These are phyloP conservation scores for Helotiales sp. DNA, from an alignment of 2,329 filamentous ascomycete genomes.

Conservation along the genomic window DNA sequence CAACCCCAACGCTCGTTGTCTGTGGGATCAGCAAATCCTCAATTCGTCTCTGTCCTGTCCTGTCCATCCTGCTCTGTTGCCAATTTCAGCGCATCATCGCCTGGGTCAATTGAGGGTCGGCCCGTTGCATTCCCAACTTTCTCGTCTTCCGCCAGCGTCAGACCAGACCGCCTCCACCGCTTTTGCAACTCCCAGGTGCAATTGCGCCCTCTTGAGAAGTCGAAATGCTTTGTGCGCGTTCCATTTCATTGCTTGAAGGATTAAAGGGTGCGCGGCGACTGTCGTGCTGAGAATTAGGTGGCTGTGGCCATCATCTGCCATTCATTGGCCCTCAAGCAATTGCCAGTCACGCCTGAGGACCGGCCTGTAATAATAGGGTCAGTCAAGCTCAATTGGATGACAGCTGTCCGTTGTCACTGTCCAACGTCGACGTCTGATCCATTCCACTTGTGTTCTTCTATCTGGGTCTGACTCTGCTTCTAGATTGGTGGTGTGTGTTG, in stretches of 20 bases:
- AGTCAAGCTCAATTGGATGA: conserved; percentile 39
- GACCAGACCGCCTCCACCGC: conserved; percentile 28
- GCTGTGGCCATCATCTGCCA: conserved; percentile 29
- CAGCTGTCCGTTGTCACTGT: conserved; percentile 23
- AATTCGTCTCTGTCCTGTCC: conserved; percentile 14
- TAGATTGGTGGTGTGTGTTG: conserved; percentile 17
- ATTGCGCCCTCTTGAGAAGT: conserved; percentile 35
- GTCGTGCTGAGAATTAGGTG: conserved; percentile 36
- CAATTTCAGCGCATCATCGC: conserved; percentile 11
- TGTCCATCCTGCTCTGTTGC: conserved; percentile 8
- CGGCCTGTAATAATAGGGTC: conserved; percentile 42
- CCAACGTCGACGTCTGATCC: too few relatives aligned
- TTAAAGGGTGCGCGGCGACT: conserved; percentile 37
- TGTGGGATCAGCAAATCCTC: conserved; percentile 28
- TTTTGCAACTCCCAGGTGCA: conserved; percentile 35
- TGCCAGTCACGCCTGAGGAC: conserved; percentile 34
- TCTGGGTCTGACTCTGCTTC: conserved; percentile 35
- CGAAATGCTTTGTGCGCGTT: conserved; percentile 44
- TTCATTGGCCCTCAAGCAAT: conserved; percentile 35
- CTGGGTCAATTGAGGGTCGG: conserved; percentile 27
- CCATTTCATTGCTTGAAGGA: conserved; percentile 39
- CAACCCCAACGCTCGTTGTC: conserved; percentile 30
- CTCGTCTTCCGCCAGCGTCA: conserved; percentile 19
- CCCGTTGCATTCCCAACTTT: conserved; percentile 18
- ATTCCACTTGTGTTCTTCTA: conserved; percentile 14